These are phyloP conservation scores for Populus hybrid DNA, from an alignment of 441 rosid species.

Conservation along the genomic window DNA sequence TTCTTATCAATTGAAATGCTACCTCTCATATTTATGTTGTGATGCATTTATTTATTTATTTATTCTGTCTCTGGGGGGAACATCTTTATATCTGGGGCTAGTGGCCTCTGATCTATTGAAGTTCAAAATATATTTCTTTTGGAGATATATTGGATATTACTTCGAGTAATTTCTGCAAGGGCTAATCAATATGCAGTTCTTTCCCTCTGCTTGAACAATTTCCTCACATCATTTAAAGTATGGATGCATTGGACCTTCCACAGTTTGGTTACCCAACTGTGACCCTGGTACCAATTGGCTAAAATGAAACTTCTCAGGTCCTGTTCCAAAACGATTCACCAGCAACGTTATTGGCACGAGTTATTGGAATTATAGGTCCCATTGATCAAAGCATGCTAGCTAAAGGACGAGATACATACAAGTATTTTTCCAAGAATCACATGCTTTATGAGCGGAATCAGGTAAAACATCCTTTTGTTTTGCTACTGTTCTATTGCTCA, in stretches of 20 bases:
- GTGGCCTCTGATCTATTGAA: background rate
- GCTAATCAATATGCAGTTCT: background rate
- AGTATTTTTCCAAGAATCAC: constrained; percentile 84
- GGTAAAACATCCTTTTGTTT: constrained; percentile 35
- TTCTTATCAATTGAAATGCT: background rate
- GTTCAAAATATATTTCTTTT: background rate
- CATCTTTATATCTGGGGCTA: background rate
- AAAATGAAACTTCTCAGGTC: constrained; percentile 46
- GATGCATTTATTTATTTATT: background rate
- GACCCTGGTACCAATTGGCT: constrained; percentile 19
- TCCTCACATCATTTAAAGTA: constrained; percentile 5
- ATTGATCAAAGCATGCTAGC: constrained; percentile 80
- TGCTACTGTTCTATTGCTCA: background rate
- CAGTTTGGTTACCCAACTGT: background rate
- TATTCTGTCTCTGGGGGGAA: background rate
- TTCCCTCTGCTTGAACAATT: background rate
- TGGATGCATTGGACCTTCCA: background rate
- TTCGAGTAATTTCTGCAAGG: background rate
- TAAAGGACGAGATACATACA: constrained; percentile 87
- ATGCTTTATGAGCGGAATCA: constrained; percentile 95
- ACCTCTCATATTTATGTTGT: background rate
- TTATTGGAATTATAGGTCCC: constrained; percentile 81
- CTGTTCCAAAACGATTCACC: constrained; percentile 98
- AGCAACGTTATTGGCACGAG: constrained; percentile 87
- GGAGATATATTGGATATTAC: background rate